These are phyloP conservation scores for Gymnopilus dilepis DNA, from an alignment of 768 basidiomycete genomes.

Conservation along the genomic window DNA sequence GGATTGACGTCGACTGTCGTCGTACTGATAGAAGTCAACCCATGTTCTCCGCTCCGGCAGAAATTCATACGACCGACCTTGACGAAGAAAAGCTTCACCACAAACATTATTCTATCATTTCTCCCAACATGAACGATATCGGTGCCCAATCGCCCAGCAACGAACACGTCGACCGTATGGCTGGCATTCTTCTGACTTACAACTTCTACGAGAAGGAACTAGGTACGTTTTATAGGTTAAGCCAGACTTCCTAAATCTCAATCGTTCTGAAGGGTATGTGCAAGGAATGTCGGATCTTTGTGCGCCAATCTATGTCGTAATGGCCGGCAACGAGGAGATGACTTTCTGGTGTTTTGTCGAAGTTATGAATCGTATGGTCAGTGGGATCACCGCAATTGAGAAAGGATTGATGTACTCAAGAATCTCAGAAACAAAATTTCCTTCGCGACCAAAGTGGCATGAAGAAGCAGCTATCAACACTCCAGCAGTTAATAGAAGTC, in stretches of 20 bases:
- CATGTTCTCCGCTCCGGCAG: constrained; percentile 65
- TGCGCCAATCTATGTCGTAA: constrained; percentile 91
- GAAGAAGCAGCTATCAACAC: constrained; percentile 88
- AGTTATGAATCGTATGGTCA: constrained; percentile 94
- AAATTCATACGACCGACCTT: constrained; percentile 37
- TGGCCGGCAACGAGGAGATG: constrained; percentile 85
- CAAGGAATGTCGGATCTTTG: constrained; percentile 99
- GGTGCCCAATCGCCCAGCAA: constrained; percentile 90
- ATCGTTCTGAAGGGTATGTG: constrained; percentile 73
- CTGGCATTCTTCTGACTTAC: constrained; percentile 86
- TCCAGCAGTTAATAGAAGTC: constrained; percentile 88
- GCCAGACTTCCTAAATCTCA: constrained; percentile 8
- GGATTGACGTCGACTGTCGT: constrained; percentile 96
- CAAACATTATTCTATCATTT: constrained; percentile 71
- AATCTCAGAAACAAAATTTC: constrained; percentile 87
- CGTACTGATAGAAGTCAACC: constrained; percentile 95
- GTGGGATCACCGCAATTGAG: constrained; percentile 32
- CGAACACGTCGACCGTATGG: constrained; percentile 90
- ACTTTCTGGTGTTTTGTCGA: constrained; percentile 97
- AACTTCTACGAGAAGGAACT: constrained; percentile 89
- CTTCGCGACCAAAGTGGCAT: constrained; percentile 96
- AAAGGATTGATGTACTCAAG: constrained; percentile 8
- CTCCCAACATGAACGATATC: constrained; percentile 71
- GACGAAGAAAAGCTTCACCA: constrained; percentile 63
- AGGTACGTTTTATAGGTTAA: constrained; percentile 52